Evolutionary conservation across 2,329 filamentous ascomycete genomes (phyloP).

Genomic region (Madurella fahalii): DNA sequence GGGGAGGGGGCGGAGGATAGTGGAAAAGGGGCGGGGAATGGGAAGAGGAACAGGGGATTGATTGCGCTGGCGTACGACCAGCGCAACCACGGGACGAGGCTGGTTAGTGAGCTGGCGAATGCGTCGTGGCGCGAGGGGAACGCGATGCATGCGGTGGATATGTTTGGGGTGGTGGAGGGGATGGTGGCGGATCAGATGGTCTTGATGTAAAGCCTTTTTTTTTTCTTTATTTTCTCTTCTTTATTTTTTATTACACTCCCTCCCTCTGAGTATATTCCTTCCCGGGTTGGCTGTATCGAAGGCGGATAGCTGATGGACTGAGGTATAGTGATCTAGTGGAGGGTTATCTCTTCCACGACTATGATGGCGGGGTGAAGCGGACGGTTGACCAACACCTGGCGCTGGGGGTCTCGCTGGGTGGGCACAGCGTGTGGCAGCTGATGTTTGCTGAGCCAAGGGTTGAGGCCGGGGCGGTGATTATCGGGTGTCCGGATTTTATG

Average conservation of each 20-base stretch:
- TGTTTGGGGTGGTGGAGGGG: slow-evolving; percentile 73
- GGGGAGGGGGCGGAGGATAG: slow-evolving; percentile 41
- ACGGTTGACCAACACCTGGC: slow-evolving; percentile 63
- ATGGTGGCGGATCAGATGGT: slow-evolving; percentile 71
- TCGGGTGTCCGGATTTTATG: slow-evolving; percentile 87
- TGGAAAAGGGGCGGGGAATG: not conserved
- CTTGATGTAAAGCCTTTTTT: slow-evolving; percentile 50
- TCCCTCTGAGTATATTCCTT: not conserved
- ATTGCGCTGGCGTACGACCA: slow-evolving; percentile 87
- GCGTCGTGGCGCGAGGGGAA: slow-evolving; percentile 77
- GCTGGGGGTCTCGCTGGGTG: slow-evolving; percentile 80
- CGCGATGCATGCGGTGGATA: slow-evolving; percentile 78
- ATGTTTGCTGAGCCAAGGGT: slow-evolving; percentile 75
- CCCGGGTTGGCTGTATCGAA: not conserved
- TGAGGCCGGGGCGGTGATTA: slow-evolving; percentile 71
- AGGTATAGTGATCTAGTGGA: slow-evolving; percentile 58
- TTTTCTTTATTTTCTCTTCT: not conserved
- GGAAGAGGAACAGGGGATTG: slow-evolving; percentile 49
- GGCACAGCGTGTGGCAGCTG: slow-evolving; percentile 81
- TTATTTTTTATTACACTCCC: not conserved
- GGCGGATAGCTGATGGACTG: not conserved
- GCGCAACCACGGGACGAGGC: slow-evolving; percentile 79
- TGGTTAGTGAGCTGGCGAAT: slow-evolving; percentile 66
- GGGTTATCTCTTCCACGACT: slow-evolving; percentile 64
- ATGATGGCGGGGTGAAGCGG: slow-evolving; percentile 31